phyloP scores from a whole-genome alignment of 495 filamentous ascomycete genomes.

The Cenococcum geophilum region DNA sequence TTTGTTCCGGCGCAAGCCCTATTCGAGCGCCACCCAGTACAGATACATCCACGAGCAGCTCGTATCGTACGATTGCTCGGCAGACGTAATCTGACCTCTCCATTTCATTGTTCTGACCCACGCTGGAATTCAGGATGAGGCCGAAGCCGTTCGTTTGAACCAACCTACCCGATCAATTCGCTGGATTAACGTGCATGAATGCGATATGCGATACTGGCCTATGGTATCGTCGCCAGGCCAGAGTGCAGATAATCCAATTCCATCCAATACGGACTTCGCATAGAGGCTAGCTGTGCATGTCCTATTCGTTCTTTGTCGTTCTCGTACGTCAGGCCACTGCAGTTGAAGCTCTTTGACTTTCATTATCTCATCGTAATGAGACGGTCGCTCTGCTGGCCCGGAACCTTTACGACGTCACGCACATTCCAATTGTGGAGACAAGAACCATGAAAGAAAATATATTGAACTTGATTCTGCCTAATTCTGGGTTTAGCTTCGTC shows the following conservation, averaged over 20 bases:
- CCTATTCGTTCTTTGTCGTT: not conserved
- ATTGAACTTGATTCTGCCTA: not conserved
- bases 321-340: not conserved
- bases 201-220: too few relatives aligned
- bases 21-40: not conserved
- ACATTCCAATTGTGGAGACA: not conserved
- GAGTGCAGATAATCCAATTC: too few relatives aligned
- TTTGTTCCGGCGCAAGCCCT: not conserved
- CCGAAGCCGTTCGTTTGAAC: not conserved
- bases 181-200: not conserved
- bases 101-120: not conserved
- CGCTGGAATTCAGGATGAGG: not conserved
- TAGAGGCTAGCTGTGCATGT: not conserved
- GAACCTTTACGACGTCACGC: not conserved
- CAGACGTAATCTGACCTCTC: not conserved
- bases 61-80: not conserved
- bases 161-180: not conserved
- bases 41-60: not conserved
- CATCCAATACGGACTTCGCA: not conserved
- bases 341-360: not conserved
- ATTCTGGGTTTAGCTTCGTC: slow-evolving; percentile 1
- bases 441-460: not conserved
- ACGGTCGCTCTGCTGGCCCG: not conserved
- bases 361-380: not conserved
- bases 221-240: too few relatives aligned